phyloP scores from a whole-genome alignment of 768 basidiomycete species.

The Tulasnella sp. region DNA sequence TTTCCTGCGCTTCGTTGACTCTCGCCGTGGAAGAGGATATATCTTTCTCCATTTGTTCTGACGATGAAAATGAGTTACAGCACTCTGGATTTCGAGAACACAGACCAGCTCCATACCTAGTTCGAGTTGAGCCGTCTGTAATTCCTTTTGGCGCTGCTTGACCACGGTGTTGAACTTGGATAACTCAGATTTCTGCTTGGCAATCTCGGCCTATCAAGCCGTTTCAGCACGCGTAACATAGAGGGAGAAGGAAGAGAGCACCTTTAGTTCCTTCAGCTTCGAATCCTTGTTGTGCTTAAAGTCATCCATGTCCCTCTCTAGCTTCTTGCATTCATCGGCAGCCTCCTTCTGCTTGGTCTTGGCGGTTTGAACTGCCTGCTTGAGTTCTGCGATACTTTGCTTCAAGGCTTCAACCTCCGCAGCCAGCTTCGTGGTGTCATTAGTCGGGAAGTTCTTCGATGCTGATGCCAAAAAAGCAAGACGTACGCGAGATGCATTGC shows the following conservation, averaged over 20 bases:
- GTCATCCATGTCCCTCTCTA: slow-evolving; percentile 95
- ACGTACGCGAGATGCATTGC: slow-evolving; percentile 73
- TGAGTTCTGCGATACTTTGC: slow-evolving; percentile 46
- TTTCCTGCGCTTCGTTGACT: slow-evolving; percentile 34
- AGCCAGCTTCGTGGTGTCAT: slow-evolving; percentile 38
- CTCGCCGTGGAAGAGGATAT: slow-evolving; percentile 39
- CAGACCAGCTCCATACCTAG: slow-evolving; percentile 45
- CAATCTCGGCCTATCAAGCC: slow-evolving; percentile 49
- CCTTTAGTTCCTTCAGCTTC: slow-evolving; percentile 89
- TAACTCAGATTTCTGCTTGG: slow-evolving; percentile 64
- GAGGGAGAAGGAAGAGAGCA: slow-evolving; percentile 23
- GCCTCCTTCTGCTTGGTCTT: slow-evolving; percentile 68
- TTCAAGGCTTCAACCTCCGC: slow-evolving; percentile 66
- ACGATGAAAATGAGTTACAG: background rate
- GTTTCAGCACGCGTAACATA: background rate
- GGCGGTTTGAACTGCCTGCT: slow-evolving; percentile 45
- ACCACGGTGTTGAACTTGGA: slow-evolving; percentile 71
- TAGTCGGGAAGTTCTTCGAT: background rate
- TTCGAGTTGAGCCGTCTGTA: slow-evolving; percentile 77
- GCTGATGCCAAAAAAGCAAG: background rate
- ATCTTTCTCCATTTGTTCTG: slow-evolving; percentile 75
- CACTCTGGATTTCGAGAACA: background rate
- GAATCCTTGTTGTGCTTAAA: slow-evolving; percentile 99
- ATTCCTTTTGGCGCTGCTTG: slow-evolving; percentile 80
- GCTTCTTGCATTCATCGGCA: slow-evolving; percentile 63